Base-by-base conservation (phyloP, 176 grass and related monocot genomes). In the Paspalum notatum region DNA sequence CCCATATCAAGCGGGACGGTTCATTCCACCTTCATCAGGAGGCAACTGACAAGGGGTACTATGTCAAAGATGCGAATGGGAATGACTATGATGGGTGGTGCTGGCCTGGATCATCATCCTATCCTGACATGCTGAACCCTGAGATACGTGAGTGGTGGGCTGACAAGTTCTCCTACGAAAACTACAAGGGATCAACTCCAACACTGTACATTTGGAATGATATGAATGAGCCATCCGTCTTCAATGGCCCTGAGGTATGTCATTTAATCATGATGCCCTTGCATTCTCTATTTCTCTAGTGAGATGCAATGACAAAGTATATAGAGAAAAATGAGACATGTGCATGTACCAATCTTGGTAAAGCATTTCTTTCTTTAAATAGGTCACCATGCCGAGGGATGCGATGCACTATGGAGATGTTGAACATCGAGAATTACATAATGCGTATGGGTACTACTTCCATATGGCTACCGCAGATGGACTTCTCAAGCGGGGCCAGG, bases 381-480 rank as follows among this genome's bases (percentile, higher is more conserved):
- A 96, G 97, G 67, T 99, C 44, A 99, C 90, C 55, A 99, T 99
- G 97, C 93, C 93, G 25, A 99, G 97, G 85, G 97, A 99, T 89
- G 89, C 89, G 12, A 41, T 93, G 79, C 97, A 99, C 46, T 82
- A 85, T 25, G 90, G 90, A 79, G 89, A 96, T 77, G 90, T 85
- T 57, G 97, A 99, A 74, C 97, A 96, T 59, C 54, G 97, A 52
- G 97, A 99, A 88, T 62, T 99, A 70, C 97, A 99, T 61, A 99
- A 99, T 84, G 92, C 97, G 62, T 99, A 99, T 76, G 97, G 97
- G 41, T 99, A 99, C 64, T 99, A 99, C 82, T 99, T 99, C 83
- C 97, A 99, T 87, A 99, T 96, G 97, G 97, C 97, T 84, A 87
- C 97, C 40, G 80, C 90, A 62, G 72, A 84, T 82, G 95, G 95